A percentile compares a stretch with the other conserved stretches of the same genome.
phyloP scores from a whole-genome alignment of 192 early-diverging fungal species.

The Rhizoclosmatium globosum region DNA sequence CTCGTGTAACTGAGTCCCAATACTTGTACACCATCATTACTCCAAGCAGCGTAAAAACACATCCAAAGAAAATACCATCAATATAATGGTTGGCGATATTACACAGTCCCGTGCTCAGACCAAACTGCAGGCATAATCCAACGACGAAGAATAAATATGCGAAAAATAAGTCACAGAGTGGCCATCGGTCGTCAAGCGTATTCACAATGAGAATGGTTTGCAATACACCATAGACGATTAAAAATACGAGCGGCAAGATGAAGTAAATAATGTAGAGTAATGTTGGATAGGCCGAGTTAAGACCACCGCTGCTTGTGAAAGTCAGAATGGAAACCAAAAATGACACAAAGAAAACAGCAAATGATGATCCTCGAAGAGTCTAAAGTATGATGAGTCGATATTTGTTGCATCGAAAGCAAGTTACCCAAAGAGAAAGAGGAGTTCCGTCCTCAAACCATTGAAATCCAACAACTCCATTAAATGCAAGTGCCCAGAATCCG shows the following conservation, averaged over 20 bases:
- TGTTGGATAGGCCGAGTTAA: constrained; percentile 66
- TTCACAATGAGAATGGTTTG: constrained; percentile 89
- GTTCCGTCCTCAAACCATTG: constrained; percentile 94
- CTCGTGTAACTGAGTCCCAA: constrained; percentile 90
- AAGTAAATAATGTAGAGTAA: constrained; percentile 85
- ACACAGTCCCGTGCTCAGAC: constrained; percentile 80
- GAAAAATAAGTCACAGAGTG: constrained; percentile 87
- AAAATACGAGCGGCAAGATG: constrained; percentile 77
- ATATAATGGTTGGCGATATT: constrained; percentile 84
- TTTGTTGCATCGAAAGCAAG: not conserved
- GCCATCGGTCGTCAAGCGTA: constrained; percentile 92
- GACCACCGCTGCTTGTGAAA: constrained; percentile 67
- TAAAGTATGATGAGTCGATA: constrained; percentile 28
- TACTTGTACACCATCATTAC: constrained; percentile 98
- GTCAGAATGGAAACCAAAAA: constrained; percentile 83
- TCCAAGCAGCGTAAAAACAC: constrained; percentile 79
- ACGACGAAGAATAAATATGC: constrained; percentile 79
- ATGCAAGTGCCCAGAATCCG: constrained; percentile 85
- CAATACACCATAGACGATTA: constrained; percentile 80
- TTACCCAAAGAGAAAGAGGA: constrained; percentile 86
- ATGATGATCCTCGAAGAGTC: constrained; percentile 81
- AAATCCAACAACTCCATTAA: constrained; percentile 93
- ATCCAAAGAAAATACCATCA: constrained; percentile 91
- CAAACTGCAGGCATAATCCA: constrained; percentile 81
- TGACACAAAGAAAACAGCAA: constrained; percentile 75